Evolutionary conservation across 164 flowering plant genomes (phyloP), one percentile per base, ranked within the genome.

Genomic region (Nelumbo lutea): DNA sequence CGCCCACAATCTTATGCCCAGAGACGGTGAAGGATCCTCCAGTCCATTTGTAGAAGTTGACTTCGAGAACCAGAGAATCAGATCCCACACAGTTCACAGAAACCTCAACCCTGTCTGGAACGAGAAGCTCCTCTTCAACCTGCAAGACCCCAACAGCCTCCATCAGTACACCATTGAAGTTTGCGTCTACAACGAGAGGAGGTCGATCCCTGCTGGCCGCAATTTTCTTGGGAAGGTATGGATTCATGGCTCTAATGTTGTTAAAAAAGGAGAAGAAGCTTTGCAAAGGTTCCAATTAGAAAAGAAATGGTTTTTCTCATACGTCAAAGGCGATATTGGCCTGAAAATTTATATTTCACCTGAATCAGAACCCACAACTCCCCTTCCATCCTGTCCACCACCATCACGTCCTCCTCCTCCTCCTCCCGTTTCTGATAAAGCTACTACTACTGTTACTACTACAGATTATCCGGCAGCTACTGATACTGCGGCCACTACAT

Each of bases 221-320:
- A 70, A 68, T 47, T 79, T 74, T 64, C 83, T 77, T 47, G 83
- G 82, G 39, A 72, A 81, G 64, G 83, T 78, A 27, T 75, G 80
- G 46, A 70, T 77, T 75, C 70, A 66, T 50, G 68, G 72, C 66
- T 80, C 81, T 5, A 70, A 62, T 44, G 42, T 76, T 51, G 79
- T 72, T 53, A 67, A 46, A 53, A 58, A 76, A 66, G 75, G 75
- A 4, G 76, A 76, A 51, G 77, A 80, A 70, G 76, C 60, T 65
- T 76, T 78, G 63, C 76, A 79, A 27, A 69, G 40, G 42, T 81
- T 74, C 66, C 75, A 61, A 2, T 65, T 76, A 39, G 77, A 78
- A 70, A 79, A 57, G 56, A 79, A 75, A 64, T 68, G 78, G 79
- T 68, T 79, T 66, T 70, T 76, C 69, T 77, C 79, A 10, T 60